Base-by-base conservation (phyloP, 1,284 basidiomycete genomes). In the Wallemia hederae region DNA sequence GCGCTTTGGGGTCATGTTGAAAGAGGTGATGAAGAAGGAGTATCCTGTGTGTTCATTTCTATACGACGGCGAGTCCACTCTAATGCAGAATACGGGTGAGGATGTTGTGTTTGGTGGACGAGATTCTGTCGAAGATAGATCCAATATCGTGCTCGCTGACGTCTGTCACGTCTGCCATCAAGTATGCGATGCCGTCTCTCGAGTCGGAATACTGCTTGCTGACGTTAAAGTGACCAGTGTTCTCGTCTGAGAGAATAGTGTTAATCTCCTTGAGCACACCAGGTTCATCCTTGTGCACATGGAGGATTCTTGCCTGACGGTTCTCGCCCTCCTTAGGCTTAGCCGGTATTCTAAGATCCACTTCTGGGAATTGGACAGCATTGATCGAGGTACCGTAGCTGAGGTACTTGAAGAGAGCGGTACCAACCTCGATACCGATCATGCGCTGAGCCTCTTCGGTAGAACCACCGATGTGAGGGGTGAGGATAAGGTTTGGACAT, bases 161-260 rank as follows among this genome's bases (percentile, higher is more conserved):
- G 65, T 88, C 80, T 29, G 84, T 81, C 66, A 98, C 92, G 72
- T 99, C 92, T 22, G 89, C 90, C 80, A 97, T 83, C 64, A 97
- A 78, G 71, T 92, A 94, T 24, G 90, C 92, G 61, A 92, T 76
- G 65, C 92, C 90, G 65, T 88, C 89, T 74, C 89, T 89, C 61
- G 86, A 90, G 70, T 97, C 91, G 22, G 92, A 90, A 73, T 84
- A 94, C 73, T 98, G 94, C 76, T 98, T 97, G 74, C 96, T 91
- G 69, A 99, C 92, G 72, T 99, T 98, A 78, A 92, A 90, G 58
- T 85, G 61, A 85, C 86, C 59, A 98, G 74, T 27, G 80, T 80
- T 27, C 59, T 33, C 33, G 27, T 60, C 59, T 31, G 28, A 29
- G 7, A 60, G 26, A 60, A 77, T 74, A 66, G 92, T 85, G 77